These are phyloP conservation scores for Neocallimastix lanati DNA, from an alignment of 192 early-diverging fungal species.

Conservation along the genomic window DNA sequence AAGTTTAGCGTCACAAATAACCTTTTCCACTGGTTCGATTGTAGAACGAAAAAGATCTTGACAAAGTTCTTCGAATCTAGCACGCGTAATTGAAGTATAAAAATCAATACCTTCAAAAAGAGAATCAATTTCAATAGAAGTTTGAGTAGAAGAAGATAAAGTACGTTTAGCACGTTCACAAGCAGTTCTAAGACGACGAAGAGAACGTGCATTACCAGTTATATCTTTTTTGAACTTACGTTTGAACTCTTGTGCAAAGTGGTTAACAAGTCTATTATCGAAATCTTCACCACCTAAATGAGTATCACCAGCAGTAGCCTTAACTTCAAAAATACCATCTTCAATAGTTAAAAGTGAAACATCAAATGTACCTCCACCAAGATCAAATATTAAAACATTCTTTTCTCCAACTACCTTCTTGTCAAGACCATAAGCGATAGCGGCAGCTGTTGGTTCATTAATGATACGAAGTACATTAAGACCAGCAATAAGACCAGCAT, in stretches of 20 bases:
- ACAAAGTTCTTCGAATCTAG: conserved; percentile 98
- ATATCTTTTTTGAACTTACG: conserved; percentile 96
- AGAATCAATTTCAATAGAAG: conserved; percentile 90
- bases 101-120: conserved; percentile 95
- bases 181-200: conserved; percentile 91
- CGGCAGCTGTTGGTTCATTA: conserved; percentile 98
- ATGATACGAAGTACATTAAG: conserved; percentile 98
- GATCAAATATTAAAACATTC: conserved; percentile 93
- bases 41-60: conserved; percentile 88
- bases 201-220: conserved; percentile 67
- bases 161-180: conserved; percentile 96
- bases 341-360: conserved; percentile 93
- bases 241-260: conserved; percentile 93
- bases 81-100: conserved; percentile 95
- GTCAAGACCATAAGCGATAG: conserved; percentile 98
- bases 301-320: conserved; percentile 96
- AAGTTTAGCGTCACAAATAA: conserved; percentile 87
- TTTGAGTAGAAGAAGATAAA: conserved; percentile 82
- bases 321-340: conserved; percentile 96
- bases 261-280: conserved; percentile 93
- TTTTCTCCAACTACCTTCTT: conserved; percentile 77
- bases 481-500: conserved; percentile 89
- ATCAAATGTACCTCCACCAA: conserved; percentile 96
- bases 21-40: conserved; percentile 90
- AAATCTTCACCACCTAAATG: conserved; percentile 99